Base-by-base conservation (phyloP, 495 filamentous ascomycete species). In the Aspergillus taichungensis region DNA sequence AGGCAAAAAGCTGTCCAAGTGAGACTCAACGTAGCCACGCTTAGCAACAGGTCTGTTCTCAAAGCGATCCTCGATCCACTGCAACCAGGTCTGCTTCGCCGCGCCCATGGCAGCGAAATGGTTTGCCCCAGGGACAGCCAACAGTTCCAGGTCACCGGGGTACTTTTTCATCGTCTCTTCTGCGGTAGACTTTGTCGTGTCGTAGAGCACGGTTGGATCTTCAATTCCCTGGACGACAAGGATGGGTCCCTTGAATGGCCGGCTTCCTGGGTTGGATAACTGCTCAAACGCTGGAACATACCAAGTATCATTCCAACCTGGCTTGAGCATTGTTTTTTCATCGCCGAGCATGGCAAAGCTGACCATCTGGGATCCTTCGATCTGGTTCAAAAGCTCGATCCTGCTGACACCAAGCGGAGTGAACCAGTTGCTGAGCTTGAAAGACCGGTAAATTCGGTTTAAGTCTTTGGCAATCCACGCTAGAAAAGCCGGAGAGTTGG, bases 31-130 rank as follows among this genome's bases (percentile, higher is more conserved):
- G 29, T 52, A 58, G 8, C 52, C 52, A 42, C 6, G 8, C 32
- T 43, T 52, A 1, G 46, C 37, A 29, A 50, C 30, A 8, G 55
- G 29, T 40, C 37, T 14, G 47, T 56, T 51, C 14, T 52, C 49
- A 37, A 72, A 64, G 6, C 61, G 55, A 29, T 67, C 61, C 34
- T 62, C 60, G 28, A 74, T 69, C 68, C 68, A 74, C 38, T 47
- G 40, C 42, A 74, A 42, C 68, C 68, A 71, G 34, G 43, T 53
- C 43, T 50, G 57, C 30, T 58, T 52, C 7, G 60, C 56, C 6
- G 66, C 65, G 34, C 64, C 50, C 12, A 74, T 59, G 13, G 48
- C 49, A 12, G 61, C 59, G 8, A 65, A 63, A 39, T 72, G 70
- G 5, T 55, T 50, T 30, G 62, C 57, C 1, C 55, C 56, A 3